Evolutionary conservation across 805 yeast species (phyloP).

Genomic region (Wickerhamiella cacticola): DNA sequence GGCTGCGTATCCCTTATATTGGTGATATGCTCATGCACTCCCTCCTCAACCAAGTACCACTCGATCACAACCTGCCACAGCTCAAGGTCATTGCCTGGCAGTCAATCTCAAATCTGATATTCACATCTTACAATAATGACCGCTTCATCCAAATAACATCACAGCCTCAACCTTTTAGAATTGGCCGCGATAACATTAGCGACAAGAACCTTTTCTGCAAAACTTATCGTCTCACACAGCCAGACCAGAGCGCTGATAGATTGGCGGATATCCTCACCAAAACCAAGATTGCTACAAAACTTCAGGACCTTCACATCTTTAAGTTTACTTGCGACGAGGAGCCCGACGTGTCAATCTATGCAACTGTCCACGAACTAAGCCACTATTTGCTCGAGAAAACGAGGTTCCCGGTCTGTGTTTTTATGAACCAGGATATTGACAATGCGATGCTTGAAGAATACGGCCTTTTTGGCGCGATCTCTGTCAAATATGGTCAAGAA

Average conservation of each 20-base stretch:
- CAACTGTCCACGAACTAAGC: constrained; percentile 31
- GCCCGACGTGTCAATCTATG: constrained; percentile 23
- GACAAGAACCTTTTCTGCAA: constrained; percentile 14
- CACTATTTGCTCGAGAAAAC: constrained; percentile 28
- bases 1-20: constrained; percentile 42
- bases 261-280: constrained; percentile 50
- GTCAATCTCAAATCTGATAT: constrained; percentile 39
- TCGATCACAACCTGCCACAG: constrained; percentile 45
- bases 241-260: constrained; percentile 27
- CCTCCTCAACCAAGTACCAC: constrained; percentile 69
- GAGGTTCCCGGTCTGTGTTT: constrained; percentile 50
- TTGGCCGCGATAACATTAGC: constrained; percentile 2
- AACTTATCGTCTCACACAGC: constrained; percentile 22
- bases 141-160: constrained; percentile 15
- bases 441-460: constrained; percentile 29
- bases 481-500: constrained; percentile 35
- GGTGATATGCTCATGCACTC: constrained; percentile 86
- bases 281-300: constrained; percentile 61
- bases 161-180: constrained; percentile 11
- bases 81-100: constrained; percentile 62
- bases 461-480: constrained; percentile 38
- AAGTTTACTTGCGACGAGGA: constrained; percentile 29
- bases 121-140: constrained; percentile 18
- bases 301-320: constrained; percentile 80
- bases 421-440: constrained; percentile 46